phyloP scores from a whole-genome alignment of 2,329 filamentous ascomycete genomes.

The Cercospora sp. region DNA sequence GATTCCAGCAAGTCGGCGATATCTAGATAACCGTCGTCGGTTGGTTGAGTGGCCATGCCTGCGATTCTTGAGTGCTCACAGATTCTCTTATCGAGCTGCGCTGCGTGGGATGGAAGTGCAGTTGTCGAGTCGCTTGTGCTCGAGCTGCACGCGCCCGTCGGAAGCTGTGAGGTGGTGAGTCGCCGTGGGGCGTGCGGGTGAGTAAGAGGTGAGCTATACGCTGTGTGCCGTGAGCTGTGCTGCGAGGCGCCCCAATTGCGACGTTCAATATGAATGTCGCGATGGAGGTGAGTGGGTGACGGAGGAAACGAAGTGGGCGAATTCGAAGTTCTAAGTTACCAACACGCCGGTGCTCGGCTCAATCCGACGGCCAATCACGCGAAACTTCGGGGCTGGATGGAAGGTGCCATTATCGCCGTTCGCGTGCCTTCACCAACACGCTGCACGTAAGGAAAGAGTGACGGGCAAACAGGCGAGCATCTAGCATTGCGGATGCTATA shows the following conservation, averaged over 20 bases:
- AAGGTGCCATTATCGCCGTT: background rate
- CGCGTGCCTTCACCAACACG: background rate
- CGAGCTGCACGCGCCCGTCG: background rate
- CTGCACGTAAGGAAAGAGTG: background rate
- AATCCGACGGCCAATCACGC: background rate
- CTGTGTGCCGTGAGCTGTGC: background rate
- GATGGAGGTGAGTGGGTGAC: background rate
- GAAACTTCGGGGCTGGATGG: background rate
- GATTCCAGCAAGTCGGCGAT: conserved; percentile 37
- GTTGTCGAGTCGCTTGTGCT: conserved; percentile 2
- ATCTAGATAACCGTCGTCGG: conserved; percentile 20
- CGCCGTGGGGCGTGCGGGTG: background rate
- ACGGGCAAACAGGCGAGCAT: background rate
- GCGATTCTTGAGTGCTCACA: conserved; percentile 24
- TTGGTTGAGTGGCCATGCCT: conserved; percentile 20
- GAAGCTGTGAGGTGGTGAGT: conserved; percentile 16
- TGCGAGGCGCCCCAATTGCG: background rate
- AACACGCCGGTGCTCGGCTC: background rate
- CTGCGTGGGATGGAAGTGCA: conserved; percentile 1
- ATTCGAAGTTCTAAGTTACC: background rate
- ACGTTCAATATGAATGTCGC: conserved; percentile 5
- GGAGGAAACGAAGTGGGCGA: conserved; percentile 1
- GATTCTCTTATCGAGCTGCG: conserved; percentile 12
- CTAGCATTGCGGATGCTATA: background rate
- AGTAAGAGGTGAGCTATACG: conserved; percentile 7